Conservation (phyloP, 352 stramenopile species). For the Phytophthora podocarpi region DNA sequence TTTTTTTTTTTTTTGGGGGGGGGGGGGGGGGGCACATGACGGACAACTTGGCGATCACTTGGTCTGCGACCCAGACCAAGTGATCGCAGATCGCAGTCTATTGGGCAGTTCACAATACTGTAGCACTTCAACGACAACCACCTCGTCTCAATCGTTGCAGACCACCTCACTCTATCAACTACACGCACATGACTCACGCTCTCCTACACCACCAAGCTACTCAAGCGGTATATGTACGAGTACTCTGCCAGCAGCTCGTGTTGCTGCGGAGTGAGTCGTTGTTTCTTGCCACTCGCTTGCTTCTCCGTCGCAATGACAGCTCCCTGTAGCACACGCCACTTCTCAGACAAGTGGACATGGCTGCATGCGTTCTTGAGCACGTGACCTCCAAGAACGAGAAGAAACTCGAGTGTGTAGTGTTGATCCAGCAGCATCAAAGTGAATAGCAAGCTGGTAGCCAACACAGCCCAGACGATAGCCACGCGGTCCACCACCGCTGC, state of each 20-base stretch:
- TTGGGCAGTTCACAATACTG: no score
- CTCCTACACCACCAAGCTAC: conserved; percentile 24
- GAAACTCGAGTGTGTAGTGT: conserved; percentile 32
- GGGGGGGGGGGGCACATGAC: no score
- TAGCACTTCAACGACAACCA: no score
- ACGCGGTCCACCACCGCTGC: conserved; percentile 17
- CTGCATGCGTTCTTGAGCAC: conserved; percentile 11
- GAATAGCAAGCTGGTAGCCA: conserved; percentile 3
- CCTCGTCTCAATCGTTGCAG: no score
- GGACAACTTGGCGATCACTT: not conserved
- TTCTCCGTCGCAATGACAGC: conserved; percentile 27
- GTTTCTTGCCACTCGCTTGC: not conserved
- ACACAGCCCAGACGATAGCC: conserved; percentile 22
- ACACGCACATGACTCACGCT: no score
- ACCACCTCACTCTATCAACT: not conserved
- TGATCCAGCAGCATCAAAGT: conserved; percentile 18
- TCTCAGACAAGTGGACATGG: conserved; percentile 25
- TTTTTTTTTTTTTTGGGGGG: no score
- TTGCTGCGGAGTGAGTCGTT: conserved; percentile 26
- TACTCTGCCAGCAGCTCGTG: conserved; percentile 33
- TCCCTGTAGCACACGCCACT: conserved; percentile 24
- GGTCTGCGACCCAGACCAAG: no score
- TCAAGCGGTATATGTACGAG: conserved; percentile 24
- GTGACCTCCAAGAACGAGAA: conserved; percentile 22
- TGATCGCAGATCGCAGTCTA: no score